Evolutionary conservation across 495 filamentous ascomycete species (phyloP).

Genomic region (Xylaria grammica): DNA sequence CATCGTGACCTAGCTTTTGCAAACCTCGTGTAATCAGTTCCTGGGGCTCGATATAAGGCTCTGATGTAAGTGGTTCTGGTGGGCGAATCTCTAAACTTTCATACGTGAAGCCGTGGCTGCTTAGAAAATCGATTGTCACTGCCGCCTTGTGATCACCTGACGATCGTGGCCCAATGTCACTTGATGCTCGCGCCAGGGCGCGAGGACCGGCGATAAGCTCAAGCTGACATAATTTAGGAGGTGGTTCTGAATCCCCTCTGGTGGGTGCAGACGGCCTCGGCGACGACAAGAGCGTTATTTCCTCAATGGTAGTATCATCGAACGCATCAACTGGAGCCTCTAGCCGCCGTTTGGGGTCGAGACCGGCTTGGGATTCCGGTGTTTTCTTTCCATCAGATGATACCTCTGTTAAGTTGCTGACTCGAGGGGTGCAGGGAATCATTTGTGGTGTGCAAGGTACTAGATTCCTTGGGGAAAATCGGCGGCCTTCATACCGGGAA

Average conservation of each 20-base stretch:
- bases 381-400: not conserved
- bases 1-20: conserved; percentile 54
- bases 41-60: conserved; percentile 26
- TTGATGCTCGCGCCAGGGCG: conserved; percentile 35
- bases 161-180: conserved; percentile 44
- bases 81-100: conserved; percentile 44
- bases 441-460: conserved; percentile 25
- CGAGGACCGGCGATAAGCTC: conserved; percentile 22
- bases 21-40: conserved; percentile 61
- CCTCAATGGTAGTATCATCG: conserved; percentile 31
- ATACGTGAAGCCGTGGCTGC: conserved; percentile 32
- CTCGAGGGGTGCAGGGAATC: conserved; percentile 30
- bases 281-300: conserved; percentile 32
- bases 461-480: conserved; percentile 3
- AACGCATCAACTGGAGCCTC: conserved; percentile 12
- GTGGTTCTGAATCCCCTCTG: conserved; percentile 46
- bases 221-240: conserved; percentile 32
- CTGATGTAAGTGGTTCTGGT: conserved; percentile 37
- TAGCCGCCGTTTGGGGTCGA: not conserved
- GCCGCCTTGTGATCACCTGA: conserved; percentile 3
- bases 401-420: not conserved
- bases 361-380: not conserved
- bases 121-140: conserved; percentile 29
- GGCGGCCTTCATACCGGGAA: conserved; percentile 8
- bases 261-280: conserved; percentile 25